These are phyloP conservation scores for Fusarium continuum DNA, from an alignment of 2,329 filamentous ascomycete species.

Conservation along the genomic window DNA sequence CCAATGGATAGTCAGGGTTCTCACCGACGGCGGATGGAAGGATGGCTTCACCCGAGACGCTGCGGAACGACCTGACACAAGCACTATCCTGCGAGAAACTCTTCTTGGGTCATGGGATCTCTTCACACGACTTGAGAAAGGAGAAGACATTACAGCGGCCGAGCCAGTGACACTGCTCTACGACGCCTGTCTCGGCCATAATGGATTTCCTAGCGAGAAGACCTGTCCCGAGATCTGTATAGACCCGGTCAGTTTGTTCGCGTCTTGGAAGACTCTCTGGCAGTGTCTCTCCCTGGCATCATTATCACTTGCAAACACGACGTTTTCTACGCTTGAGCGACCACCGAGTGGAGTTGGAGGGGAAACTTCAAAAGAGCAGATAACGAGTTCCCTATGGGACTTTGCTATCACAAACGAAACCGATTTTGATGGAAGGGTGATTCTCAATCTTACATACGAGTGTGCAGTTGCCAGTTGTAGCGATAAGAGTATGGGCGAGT, in stretches of 20 bases:
- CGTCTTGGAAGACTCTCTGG: conserved; percentile 12
- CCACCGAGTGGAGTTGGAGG: accelerated
- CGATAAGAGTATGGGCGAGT: background rate
- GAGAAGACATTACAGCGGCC: accelerated
- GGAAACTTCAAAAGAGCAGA: background rate
- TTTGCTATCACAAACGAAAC: background rate
- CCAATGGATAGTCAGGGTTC: background rate
- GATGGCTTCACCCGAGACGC: background rate
- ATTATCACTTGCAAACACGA: background rate
- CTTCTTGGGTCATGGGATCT: background rate
- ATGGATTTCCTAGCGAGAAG: background rate
- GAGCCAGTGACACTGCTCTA: background rate
- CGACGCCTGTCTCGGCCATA: background rate
- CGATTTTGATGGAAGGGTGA: background rate
- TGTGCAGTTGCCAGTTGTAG: conserved; percentile 16
- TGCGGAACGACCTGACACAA: conserved; percentile 1
- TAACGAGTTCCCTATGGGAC: background rate
- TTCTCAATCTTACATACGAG: conserved; percentile 3
- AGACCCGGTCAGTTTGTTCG: background rate
- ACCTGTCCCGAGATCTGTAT: background rate
- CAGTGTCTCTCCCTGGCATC: conserved; percentile 1
- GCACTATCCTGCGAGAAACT: background rate
- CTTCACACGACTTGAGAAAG: background rate
- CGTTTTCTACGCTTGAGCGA: background rate
- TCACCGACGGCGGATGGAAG: background rate